Conservation (phyloP, 2,329 filamentous ascomycete genomes). For the Rhynchosporium graminicola region DNA sequence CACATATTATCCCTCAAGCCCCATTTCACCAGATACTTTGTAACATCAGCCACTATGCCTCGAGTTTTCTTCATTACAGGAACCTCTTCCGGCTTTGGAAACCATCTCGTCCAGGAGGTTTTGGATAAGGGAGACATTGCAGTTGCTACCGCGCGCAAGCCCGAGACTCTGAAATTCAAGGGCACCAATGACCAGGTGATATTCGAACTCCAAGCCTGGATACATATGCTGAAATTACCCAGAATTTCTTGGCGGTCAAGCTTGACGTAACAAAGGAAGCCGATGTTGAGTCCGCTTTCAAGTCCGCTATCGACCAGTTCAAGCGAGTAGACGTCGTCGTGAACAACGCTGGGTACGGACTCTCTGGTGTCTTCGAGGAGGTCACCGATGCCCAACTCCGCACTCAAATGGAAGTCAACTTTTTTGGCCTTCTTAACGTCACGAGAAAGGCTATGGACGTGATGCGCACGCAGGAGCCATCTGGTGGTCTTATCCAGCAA, state of each 20-base stretch:
- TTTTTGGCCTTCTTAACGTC: conserved; percentile 14
- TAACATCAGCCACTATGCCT: conserved; percentile 1
- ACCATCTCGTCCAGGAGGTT: conserved; percentile 6
- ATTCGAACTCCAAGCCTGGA: no score
- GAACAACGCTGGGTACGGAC: conserved; percentile 16
- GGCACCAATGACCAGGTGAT: background rate
- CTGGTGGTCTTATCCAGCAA: conserved; percentile 12
- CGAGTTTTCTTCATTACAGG: background rate
- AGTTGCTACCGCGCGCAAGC: conserved; percentile 3
- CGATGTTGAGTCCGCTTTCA: conserved; percentile 5
- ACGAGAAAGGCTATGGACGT: conserved; percentile 14
- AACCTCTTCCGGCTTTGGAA: conserved; percentile 1
- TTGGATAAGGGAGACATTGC: conserved; percentile 6
- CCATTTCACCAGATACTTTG: no score
- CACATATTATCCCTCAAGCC: no score
- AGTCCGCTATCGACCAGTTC: conserved; percentile 1
- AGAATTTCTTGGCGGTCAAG: background rate
- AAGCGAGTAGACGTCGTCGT: conserved; percentile 13
- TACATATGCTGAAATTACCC: background rate
- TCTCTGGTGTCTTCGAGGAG: conserved; percentile 11
- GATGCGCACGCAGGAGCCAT: conserved; percentile 4
- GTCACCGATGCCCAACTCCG: conserved; percentile 7
- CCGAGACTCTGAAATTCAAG: background rate
- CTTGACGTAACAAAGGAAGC: conserved; percentile 4
- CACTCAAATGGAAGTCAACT: conserved; percentile 16